Evolutionary conservation across 306 rosid species (phyloP).

Genomic region (Chamaecrista fasciculata): DNA sequence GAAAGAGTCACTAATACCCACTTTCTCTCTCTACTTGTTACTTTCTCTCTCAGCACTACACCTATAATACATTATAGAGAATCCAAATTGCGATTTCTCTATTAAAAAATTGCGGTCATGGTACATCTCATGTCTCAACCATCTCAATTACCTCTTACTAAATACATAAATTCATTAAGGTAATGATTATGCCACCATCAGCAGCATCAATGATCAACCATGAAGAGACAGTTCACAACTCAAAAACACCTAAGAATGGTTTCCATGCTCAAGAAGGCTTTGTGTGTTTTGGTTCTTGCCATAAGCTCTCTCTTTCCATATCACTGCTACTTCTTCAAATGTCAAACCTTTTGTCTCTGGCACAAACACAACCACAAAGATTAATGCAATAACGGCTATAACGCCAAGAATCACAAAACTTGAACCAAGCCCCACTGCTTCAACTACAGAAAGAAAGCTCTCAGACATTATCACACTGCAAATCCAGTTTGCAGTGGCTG

Average conservation of each 20-base stretch:
- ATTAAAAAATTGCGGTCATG: neutral
- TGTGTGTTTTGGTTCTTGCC: conserved; percentile 43
- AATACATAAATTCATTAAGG: neutral
- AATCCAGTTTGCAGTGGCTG: conserved; percentile 68
- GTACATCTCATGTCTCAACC: neutral
- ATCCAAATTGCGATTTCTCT: too few relatives aligned
- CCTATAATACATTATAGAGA: too few relatives aligned
- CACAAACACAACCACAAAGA: conserved; percentile 40
- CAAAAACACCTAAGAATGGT: neutral
- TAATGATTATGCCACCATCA: neutral
- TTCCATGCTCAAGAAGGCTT: conserved; percentile 41
- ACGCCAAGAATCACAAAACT: conserved; percentile 52
- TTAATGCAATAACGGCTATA: conserved; percentile 43
- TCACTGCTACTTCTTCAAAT: conserved; percentile 56
- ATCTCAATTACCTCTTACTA: neutral
- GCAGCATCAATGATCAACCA: neutral
- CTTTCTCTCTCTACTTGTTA: too few relatives aligned
- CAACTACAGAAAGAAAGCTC: conserved; percentile 49
- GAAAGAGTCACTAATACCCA: too few relatives aligned
- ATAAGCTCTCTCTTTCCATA: conserved; percentile 73
- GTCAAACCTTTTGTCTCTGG: conserved; percentile 72
- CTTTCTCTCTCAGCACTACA: too few relatives aligned
- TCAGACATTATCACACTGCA: conserved; percentile 51
- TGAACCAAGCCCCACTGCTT: conserved; percentile 45
- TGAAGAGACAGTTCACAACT: neutral